Conservation (phyloP, 2,329 filamentous ascomycete species). For the Allantophomopsis lycopodina region DNA sequence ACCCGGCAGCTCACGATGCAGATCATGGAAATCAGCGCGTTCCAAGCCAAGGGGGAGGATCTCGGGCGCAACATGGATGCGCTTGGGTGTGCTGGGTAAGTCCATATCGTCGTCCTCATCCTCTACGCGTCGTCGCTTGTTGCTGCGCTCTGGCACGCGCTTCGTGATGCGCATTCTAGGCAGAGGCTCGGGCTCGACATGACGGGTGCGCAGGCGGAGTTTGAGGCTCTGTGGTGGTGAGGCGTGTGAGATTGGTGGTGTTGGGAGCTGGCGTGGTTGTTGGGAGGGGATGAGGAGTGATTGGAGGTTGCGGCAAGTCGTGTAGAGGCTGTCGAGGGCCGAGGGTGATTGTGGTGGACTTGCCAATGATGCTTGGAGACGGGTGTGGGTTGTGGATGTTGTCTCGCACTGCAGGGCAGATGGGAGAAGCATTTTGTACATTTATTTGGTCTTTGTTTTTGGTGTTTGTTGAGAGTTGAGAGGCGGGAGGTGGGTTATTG, state of each 20-base stretch:
- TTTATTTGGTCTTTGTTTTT: neutral
- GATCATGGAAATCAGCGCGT: conserved; percentile 40
- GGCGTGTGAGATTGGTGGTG: conserved; percentile 32
- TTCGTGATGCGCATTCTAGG: conserved; percentile 32
- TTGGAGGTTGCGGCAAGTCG: conserved; percentile 46
- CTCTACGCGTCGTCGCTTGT: conserved; percentile 36
- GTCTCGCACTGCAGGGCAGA: conserved; percentile 43
- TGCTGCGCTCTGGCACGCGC: conserved; percentile 29
- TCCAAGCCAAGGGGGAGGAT: conserved; percentile 45
- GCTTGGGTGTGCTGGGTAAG: conserved; percentile 37
- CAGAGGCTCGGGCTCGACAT: conserved; percentile 6
- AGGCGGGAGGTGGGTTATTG: neutral
- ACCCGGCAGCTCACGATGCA: conserved; percentile 21
- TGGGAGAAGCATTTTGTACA: conserved; percentile 38
- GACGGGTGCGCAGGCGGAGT: conserved; percentile 38
- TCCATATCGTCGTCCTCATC: conserved; percentile 16
- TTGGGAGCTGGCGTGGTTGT: conserved; percentile 31
- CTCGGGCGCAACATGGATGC: conserved; percentile 44
- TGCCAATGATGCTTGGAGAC: conserved; percentile 25
- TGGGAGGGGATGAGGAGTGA: conserved; percentile 30
- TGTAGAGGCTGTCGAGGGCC: conserved; percentile 39
- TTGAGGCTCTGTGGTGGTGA: conserved; percentile 27
- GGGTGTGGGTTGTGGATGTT: conserved; percentile 21
- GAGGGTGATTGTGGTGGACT: conserved; percentile 37
- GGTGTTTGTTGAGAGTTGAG: too few relatives aligned